phyloP scores from a whole-genome alignment of 1,139 yeast genomes.

The Wickerhamiella infanticola region DNA sequence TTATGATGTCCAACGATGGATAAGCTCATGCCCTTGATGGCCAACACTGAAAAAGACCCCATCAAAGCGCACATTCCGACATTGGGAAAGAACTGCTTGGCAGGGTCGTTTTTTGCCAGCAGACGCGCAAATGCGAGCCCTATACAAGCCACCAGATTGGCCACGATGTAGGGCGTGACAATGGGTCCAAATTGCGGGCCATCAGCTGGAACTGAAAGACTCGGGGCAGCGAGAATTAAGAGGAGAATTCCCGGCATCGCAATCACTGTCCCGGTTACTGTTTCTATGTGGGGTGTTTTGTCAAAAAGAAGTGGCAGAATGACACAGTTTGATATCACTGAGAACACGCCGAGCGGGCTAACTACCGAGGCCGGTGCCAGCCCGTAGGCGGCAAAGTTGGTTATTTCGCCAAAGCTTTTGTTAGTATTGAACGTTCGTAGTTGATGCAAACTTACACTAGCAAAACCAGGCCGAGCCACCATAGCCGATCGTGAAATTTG shows the following conservation, averaged over 20 bases:
- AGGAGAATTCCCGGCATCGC: slow-evolving; percentile 29
- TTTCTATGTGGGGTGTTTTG: slow-evolving; percentile 23
- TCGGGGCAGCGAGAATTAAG: slow-evolving; percentile 23
- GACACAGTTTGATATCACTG: slow-evolving; percentile 30
- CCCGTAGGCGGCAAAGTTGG: slow-evolving; percentile 33
- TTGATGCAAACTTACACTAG: slow-evolving; percentile 19
- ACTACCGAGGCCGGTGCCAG: slow-evolving; percentile 33
- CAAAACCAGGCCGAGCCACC: slow-evolving; percentile 30
- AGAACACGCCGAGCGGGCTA: slow-evolving; percentile 33
- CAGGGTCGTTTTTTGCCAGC: background rate
- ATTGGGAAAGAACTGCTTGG: slow-evolving; percentile 14
- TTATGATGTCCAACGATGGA: background rate
- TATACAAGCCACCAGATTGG: background rate
- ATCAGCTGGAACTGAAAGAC: background rate
- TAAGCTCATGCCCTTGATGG: slow-evolving; percentile 26
- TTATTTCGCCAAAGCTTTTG: slow-evolving; percentile 25
- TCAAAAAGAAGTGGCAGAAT: slow-evolving; percentile 32
- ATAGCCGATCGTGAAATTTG: slow-evolving; percentile 12
- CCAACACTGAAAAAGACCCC: slow-evolving; percentile 31
- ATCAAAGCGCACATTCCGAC: slow-evolving; percentile 28
- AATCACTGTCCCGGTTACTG: slow-evolving; percentile 26
- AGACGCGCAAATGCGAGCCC: background rate
- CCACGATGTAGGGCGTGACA: background rate
- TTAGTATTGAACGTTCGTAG: background rate
- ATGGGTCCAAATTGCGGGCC: background rate